phyloP scores from a whole-genome alignment of 2,329 filamentous ascomycete species.

The Alternaria gaisen region DNA sequence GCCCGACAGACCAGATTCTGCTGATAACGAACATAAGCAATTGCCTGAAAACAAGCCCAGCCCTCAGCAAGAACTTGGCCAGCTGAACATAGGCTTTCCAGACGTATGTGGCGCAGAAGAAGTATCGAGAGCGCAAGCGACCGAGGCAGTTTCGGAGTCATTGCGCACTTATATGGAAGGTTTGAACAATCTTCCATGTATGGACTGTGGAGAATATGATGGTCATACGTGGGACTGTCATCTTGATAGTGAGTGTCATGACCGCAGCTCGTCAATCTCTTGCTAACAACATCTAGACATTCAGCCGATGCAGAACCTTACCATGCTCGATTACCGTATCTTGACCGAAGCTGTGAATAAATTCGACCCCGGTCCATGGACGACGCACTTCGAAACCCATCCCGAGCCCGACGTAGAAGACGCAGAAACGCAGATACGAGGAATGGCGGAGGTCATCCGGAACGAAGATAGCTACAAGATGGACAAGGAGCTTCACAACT shows the following conservation, averaged over 20 bases:
- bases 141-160: not conserved
- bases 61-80: too few species aligned
- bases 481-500: slow-evolving; percentile 21
- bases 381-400: slow-evolving; percentile 21
- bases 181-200: slow-evolving; percentile 27
- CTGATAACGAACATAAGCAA: not conserved
- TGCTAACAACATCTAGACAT: slow-evolving; percentile 18
- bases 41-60: not conserved
- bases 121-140: not conserved
- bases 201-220: slow-evolving; percentile 33
- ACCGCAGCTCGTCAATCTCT: not conserved
- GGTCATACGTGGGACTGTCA: slow-evolving; percentile 27
- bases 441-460: slow-evolving; percentile 29
- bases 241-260: slow-evolving; percentile 30
- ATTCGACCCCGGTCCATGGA: slow-evolving; percentile 42
- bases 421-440: slow-evolving; percentile 4
- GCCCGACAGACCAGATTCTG: not conserved
- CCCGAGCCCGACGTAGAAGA: slow-evolving; percentile 18
- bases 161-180: not conserved
- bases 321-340: slow-evolving; percentile 17
- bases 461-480: slow-evolving; percentile 28
- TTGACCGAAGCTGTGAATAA: slow-evolving; percentile 23
- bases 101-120: too few species aligned
- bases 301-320: slow-evolving; percentile 17
- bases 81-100: fast-evolving